A percentile compares a stretch with the other conserved stretches of the same genome.
Conservation (phyloP, 1,284 basidiomycete species). For the Exobasidium rhododendri region DNA sequence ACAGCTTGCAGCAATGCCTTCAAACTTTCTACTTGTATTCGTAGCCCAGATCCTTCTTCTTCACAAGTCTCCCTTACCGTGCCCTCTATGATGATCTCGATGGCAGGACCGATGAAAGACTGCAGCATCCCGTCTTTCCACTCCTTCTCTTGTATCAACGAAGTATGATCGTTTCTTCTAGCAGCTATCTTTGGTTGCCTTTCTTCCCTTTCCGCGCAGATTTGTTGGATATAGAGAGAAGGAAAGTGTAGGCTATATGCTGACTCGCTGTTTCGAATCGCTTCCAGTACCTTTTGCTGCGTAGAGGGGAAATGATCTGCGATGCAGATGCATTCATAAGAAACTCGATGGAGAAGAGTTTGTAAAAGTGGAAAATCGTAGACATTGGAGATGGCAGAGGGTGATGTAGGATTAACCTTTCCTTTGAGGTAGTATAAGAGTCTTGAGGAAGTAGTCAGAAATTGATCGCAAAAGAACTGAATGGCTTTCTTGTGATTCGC, state of each 20-base stretch:
- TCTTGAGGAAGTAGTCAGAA: background rate
- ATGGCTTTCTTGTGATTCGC: background rate
- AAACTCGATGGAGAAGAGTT: background rate
- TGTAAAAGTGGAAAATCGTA: background rate
- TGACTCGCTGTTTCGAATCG: background rate
- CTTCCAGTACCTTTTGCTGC: background rate
- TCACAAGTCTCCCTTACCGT: background rate
- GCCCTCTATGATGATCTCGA: background rate
- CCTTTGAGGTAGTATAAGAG: background rate
- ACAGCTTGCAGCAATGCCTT: background rate
- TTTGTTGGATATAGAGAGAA: background rate
- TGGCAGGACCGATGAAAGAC: background rate
- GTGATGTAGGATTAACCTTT: no score
- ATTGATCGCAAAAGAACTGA: background rate
- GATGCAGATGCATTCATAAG: background rate
- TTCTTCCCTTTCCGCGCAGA: background rate
- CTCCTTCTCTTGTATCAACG: background rate
- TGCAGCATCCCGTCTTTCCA: background rate
- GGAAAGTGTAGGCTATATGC: background rate
- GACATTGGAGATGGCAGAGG: background rate
- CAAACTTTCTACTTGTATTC: background rate
- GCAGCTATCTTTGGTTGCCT: background rate
- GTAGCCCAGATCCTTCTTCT: background rate
- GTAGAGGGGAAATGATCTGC: background rate
- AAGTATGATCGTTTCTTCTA: background rate